Evolutionary conservation across 78 protist genomes (phyloP).

Genomic region (Monosiga brevicollis): DNA sequence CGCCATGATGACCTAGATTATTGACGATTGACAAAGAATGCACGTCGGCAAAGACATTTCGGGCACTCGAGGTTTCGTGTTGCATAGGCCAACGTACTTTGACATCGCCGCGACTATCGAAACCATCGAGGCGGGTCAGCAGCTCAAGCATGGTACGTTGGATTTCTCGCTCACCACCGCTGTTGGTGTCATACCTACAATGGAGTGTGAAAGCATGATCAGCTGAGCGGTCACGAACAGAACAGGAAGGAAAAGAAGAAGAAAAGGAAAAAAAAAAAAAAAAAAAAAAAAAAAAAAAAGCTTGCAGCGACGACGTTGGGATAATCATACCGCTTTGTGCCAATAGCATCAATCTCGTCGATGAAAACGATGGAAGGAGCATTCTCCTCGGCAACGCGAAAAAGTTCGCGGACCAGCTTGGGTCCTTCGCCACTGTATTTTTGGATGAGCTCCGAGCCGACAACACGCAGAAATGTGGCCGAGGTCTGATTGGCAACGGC

Average conservation of each 20-base stretch:
- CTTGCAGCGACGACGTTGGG: not conserved
- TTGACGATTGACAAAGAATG: constrained; percentile 86
- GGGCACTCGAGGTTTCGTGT: not conserved
- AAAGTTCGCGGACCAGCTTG: constrained; percentile 97
- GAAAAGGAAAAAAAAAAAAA: not conserved
- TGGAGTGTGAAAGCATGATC: not conserved
- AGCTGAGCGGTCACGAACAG: not conserved
- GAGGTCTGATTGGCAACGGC: constrained; percentile 97
- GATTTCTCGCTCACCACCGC: constrained; percentile 96
- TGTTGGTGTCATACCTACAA: constrained; percentile 63
- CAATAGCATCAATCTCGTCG: constrained; percentile 99
- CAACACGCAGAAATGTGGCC: constrained; percentile 93
- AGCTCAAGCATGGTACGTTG: constrained; percentile 99
- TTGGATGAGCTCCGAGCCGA: constrained; percentile 97
- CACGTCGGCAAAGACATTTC: not conserved
- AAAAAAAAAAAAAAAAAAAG: no score
- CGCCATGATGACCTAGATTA: constrained; percentile 97
- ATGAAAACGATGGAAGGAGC: constrained; percentile 95
- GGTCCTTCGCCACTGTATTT: constrained; percentile 99
- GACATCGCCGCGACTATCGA: constrained; percentile 69
- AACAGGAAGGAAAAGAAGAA: not conserved
- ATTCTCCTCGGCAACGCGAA: constrained; percentile 97
- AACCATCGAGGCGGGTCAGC: constrained; percentile 98
- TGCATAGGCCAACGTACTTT: constrained; percentile 11
- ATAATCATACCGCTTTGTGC: constrained; percentile 76